Conservation (phyloP, 495 filamentous ascomycete species). For the Beverwykella pulmonaria region DNA sequence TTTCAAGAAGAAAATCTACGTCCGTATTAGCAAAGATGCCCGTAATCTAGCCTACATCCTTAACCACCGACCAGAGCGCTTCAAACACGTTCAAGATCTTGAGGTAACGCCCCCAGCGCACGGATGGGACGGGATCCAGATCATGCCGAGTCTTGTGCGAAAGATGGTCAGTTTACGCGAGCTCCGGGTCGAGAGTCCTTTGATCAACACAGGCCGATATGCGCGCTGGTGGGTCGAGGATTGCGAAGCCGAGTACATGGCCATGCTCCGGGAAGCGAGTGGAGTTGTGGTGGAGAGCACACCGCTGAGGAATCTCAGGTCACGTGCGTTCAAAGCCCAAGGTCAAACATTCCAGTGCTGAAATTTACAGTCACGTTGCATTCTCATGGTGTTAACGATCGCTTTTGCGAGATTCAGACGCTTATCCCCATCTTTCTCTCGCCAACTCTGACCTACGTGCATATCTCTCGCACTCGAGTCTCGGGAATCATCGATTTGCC, state of each 20-base stretch:
- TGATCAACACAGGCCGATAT: not conserved
- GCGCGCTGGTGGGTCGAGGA: not conserved
- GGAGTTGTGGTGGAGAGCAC: not conserved
- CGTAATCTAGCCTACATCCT: not conserved
- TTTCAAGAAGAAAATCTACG: not conserved
- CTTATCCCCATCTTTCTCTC: not conserved
- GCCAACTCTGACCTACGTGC: not conserved
- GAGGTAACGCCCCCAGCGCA: not conserved
- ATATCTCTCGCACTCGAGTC: not conserved
- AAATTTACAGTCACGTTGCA: not conserved
- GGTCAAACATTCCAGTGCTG: not conserved
- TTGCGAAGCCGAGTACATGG: not conserved
- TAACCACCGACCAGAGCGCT: not conserved
- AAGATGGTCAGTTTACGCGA: not conserved
- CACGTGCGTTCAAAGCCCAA: not conserved
- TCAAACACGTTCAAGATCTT: not conserved
- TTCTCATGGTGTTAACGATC: not conserved
- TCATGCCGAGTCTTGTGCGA: not conserved
- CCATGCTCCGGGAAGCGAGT: not conserved
- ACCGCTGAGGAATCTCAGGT: not conserved
- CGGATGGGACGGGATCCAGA: not conserved
- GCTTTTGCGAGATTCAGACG: not conserved
- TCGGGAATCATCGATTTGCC: not conserved
- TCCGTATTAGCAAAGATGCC: not conserved
- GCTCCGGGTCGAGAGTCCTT: constrained; percentile 1